Base-by-base conservation (phyloP, 2,329 filamentous ascomycete species). In the Xylaria sp. region DNA sequence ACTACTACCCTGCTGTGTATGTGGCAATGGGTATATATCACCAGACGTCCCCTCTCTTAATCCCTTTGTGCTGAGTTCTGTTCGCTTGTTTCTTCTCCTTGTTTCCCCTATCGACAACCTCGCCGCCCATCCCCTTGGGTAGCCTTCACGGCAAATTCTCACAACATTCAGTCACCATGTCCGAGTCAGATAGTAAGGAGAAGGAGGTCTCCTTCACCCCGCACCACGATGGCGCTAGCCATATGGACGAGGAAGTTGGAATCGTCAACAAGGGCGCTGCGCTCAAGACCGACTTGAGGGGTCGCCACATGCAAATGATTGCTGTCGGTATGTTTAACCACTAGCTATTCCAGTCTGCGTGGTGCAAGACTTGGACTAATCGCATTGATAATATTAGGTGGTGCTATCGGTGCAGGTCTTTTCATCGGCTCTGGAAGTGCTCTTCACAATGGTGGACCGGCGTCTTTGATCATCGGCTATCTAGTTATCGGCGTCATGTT, bases 341-440 rank as follows among this genome's bases (percentile, higher is more conserved):
- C 37, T 14, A 35, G 19, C 15, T 8, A 8, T 25, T 43, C 5
- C 21, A 37, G 6, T 11, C 14, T n/a, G 4, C 19, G 8, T 4
- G n/a, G 3, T 8, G n/a, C 2, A 43, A 35, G 46, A 35, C 15
- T 19, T 31, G 38, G 38, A 46, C 60, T 59, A 23, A 65, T 40
- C 5, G 47, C 25, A 25, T n/a, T 4, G 4, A 9, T 9, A 11
- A 25, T 15, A 31, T 58, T 38, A 78, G 78, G 78, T 56, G 79
- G 79, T 70, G 76, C 79, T 14, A 80, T 81, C 50, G 79, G 79
- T 61, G 79, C 79, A 66, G 89, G 90, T 79, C 81, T 92, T 9
- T 92, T 92, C 74, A 87, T 92, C 61, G 85, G 88, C 50, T 89
- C 88, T 2, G 89, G 88, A 51, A 74, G 74, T 45, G 87, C 87